Conservation (phyloP, 2,329 filamentous ascomycete genomes). For the Pseudogymnoascus sp. region DNA sequence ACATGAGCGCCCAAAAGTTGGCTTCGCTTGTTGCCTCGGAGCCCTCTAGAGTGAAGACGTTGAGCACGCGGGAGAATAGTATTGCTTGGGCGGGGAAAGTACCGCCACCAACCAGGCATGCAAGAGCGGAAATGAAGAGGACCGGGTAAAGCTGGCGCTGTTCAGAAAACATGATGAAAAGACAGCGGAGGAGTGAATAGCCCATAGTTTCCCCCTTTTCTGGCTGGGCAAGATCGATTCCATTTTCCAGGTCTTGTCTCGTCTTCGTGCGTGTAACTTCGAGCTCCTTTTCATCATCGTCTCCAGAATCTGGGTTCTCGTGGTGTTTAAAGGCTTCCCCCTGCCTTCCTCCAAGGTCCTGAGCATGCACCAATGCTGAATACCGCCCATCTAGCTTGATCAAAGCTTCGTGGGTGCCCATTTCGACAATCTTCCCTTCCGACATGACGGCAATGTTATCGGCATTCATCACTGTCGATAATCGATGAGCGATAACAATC, state of each 20-base stretch:
- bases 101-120: constrained; percentile 30
- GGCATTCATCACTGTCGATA: constrained; percentile 7
- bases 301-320: constrained; percentile 15
- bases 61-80: constrained; percentile 29
- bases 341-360: constrained; percentile 32
- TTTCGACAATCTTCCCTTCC: neutral
- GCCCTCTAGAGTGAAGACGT: constrained; percentile 21
- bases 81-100: constrained; percentile 32
- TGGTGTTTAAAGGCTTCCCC: constrained; percentile 21
- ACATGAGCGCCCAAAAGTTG: constrained; percentile 45
- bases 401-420: constrained; percentile 22
- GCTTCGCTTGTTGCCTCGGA: constrained; percentile 22
- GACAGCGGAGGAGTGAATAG: constrained; percentile 40
- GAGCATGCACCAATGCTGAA: constrained; percentile 37
- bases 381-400: constrained; percentile 33
- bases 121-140: constrained; percentile 38
- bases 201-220: constrained; percentile 22
- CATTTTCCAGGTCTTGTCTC: neutral
- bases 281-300: constrained; percentile 21
- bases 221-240: neutral
- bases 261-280: constrained; percentile 17
- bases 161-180: constrained; percentile 23
- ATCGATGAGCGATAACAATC: constrained; percentile 51
- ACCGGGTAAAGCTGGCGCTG: constrained; percentile 36
- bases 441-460: constrained; percentile 4